Percentiles rank a stretch among this genome's conserved stretches.
Evolutionary conservation across 495 filamentous ascomycete species (phyloP).

Genomic region (Cercophora sp.): DNA sequence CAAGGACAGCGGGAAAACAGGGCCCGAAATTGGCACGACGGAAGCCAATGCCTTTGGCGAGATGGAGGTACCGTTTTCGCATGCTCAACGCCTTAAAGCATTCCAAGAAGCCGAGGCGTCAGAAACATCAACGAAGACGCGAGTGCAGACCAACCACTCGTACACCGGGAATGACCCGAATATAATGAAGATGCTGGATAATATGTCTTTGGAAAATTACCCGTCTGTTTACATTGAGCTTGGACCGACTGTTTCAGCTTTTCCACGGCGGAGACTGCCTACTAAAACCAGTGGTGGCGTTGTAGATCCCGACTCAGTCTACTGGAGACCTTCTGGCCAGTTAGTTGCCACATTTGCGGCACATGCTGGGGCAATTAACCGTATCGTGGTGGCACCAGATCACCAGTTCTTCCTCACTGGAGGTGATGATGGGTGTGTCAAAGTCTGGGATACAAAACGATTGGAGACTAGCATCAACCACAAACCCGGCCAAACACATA

Average conservation of each 20-base stretch:
- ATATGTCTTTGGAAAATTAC: slow-evolving; percentile 86
- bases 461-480: slow-evolving; percentile 87
- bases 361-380: slow-evolving; percentile 76
- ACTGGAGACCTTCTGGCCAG: slow-evolving; percentile 81
- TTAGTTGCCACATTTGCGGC: slow-evolving; percentile 86
- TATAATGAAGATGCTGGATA: slow-evolving; percentile 79
- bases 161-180: slow-evolving; percentile 88
- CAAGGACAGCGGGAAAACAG: slow-evolving; percentile 73
- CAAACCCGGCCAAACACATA: slow-evolving; percentile 82
- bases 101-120: slow-evolving; percentile 27
- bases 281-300: slow-evolving; percentile 34
- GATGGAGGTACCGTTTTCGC: slow-evolving; percentile 65
- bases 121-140: slow-evolving; percentile 28
- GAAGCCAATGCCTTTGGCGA: slow-evolving; percentile 79
- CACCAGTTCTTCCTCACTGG: slow-evolving; percentile 93
- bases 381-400: slow-evolving; percentile 80
- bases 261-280: slow-evolving; percentile 58
- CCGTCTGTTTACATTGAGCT: slow-evolving; percentile 74
- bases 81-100: slow-evolving; percentile 27
- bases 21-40: slow-evolving; percentile 78
- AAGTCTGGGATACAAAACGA: slow-evolving; percentile 87
- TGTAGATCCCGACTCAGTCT: slow-evolving; percentile 26
- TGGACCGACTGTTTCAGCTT: slow-evolving; percentile 75
- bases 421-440: slow-evolving; percentile 87
- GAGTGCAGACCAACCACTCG: slow-evolving; percentile 54